These are phyloP conservation scores for Scheffersomyces cryptocercus DNA, from an alignment of 1,139 yeast genomes.

Conservation along the genomic window DNA sequence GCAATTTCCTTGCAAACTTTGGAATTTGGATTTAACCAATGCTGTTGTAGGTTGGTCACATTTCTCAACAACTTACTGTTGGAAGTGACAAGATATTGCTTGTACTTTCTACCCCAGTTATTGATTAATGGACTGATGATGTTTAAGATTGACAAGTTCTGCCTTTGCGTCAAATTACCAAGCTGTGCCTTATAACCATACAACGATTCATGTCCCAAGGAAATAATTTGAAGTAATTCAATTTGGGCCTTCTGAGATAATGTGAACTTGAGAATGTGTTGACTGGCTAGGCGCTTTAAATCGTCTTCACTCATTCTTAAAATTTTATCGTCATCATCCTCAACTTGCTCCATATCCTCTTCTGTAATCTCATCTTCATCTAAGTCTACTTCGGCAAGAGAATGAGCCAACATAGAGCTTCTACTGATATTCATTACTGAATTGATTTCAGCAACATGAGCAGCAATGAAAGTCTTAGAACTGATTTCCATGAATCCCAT, in stretches of 20 bases:
- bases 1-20: slow-evolving; percentile 40
- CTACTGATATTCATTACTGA: slow-evolving; percentile 72
- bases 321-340: slow-evolving; percentile 30
- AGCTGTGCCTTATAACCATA: slow-evolving; percentile 66
- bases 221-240: slow-evolving; percentile 75
- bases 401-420: slow-evolving; percentile 67
- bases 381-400: slow-evolving; percentile 62
- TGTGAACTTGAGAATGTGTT: slow-evolving; percentile 47
- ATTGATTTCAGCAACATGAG: slow-evolving; percentile 80
- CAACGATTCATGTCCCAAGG: slow-evolving; percentile 80
- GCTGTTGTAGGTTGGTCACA: slow-evolving; percentile 28
- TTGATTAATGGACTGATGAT: slow-evolving; percentile 75
- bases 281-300: slow-evolving; percentile 28
- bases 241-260: slow-evolving; percentile 74
- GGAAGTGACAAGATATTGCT: slow-evolving; percentile 53
- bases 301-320: slow-evolving; percentile 41
- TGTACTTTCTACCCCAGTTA: slow-evolving; percentile 73
- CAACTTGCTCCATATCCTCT: slow-evolving; percentile 28
- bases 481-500: slow-evolving; percentile 77
- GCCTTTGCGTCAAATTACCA: slow-evolving; percentile 57
- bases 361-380: slow-evolving; percentile 42
- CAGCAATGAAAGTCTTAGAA: slow-evolving; percentile 74
- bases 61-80: slow-evolving; percentile 27
- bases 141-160: slow-evolving; percentile 69
- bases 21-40: slow-evolving; percentile 37